Conservation (phyloP, 2,329 filamentous ascomycete species). For the Ophiosphaerella herpotricha region DNA sequence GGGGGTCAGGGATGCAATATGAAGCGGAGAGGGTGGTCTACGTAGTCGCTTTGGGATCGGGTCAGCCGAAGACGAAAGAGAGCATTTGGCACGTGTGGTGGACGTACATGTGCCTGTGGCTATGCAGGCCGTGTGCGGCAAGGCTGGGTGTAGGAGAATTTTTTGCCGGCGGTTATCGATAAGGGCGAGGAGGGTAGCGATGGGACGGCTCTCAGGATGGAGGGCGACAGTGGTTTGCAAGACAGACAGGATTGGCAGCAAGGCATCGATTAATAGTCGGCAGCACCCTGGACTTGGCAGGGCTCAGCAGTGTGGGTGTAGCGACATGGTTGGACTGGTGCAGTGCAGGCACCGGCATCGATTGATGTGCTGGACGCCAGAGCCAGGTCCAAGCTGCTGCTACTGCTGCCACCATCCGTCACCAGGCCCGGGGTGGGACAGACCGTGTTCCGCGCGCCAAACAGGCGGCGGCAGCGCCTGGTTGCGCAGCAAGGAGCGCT, state of each 20-base stretch:
- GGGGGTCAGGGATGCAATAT: slow-evolving; percentile 14
- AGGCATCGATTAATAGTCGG: slow-evolving; percentile 33
- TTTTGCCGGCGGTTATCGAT: slow-evolving; percentile 33
- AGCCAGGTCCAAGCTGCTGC: slow-evolving; percentile 23
- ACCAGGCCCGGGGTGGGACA: slow-evolving; percentile 27
- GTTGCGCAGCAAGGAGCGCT: slow-evolving; percentile 16
- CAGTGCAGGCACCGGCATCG: slow-evolving; percentile 10
- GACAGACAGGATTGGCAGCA: slow-evolving; percentile 19
- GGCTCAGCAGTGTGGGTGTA: slow-evolving; percentile 30
- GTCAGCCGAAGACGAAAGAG: slow-evolving; percentile 3
- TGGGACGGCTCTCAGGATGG: not conserved
- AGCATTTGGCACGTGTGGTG: slow-evolving; percentile 11
- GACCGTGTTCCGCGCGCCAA: slow-evolving; percentile 28
- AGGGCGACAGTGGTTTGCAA: not conserved
- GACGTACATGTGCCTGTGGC: slow-evolving; percentile 20
- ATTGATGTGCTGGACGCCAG: slow-evolving; percentile 31
- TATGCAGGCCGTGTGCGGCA: slow-evolving; percentile 8
- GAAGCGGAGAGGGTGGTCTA: slow-evolving; percentile 15
- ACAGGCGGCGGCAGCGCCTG: slow-evolving; percentile 16
- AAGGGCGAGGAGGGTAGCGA: slow-evolving; percentile 10
- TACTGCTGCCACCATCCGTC: slow-evolving; percentile 23
- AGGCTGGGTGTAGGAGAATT: slow-evolving; percentile 25
- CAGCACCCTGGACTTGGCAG: slow-evolving; percentile 33
- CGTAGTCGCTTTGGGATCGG: too few relatives aligned
- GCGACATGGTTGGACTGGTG: slow-evolving; percentile 33